Evolutionary conservation across 768 basidiomycete genomes (phyloP), one percentile per base, ranked within the genome.

Genomic region (Suillus spraguei): DNA sequence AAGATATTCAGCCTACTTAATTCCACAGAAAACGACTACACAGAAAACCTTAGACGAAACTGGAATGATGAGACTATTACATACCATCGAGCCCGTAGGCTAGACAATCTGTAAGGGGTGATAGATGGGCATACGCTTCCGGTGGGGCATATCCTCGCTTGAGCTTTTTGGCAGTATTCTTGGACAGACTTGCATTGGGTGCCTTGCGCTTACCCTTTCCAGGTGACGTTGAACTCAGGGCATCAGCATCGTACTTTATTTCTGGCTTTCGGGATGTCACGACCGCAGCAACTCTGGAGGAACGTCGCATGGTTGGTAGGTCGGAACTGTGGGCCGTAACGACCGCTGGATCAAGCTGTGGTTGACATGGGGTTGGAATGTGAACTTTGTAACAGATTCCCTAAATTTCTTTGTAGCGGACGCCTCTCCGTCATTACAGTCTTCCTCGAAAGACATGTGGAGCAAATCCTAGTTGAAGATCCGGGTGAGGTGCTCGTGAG

Each of bases 11-110:
- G 65, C 81, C 60, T 65, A 92, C 92, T 94, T 95, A 56, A 95
- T 92, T 9, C 94, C 93, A 69, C 91, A 94, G 67, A 95, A 93
- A 16, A 94, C 67, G 28, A 94, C 92, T 94, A 59, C 46, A 47
- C 11, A 47, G 11, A 22, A 17, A 20, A 20, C 6, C 50, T 58
- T 32, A 52, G 4, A 63, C 17, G 6, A 53, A 54, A 58, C 32
- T 46, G 35, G 46, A 10, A n/a, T 28, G 20, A 11, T 5, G 24
- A 7, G 0, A 42, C 60, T 49, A 68, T 22, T 22, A 67, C 79
- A 52, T 67, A 91, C 91, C 80, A 60, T 91, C 87, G 2, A 92
- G 79, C 28, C 78, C 81, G 36, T 77, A 69, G 22, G 73, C 71
- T 16, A 92, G 68, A 68, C 83, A 75, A 70, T 92, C 90, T 2